Percentiles rank a stretch among this genome's conserved stretches.
Evolutionary conservation across 2,329 filamentous ascomycete species (phyloP).

Genomic region (Colletotrichum sojae): DNA sequence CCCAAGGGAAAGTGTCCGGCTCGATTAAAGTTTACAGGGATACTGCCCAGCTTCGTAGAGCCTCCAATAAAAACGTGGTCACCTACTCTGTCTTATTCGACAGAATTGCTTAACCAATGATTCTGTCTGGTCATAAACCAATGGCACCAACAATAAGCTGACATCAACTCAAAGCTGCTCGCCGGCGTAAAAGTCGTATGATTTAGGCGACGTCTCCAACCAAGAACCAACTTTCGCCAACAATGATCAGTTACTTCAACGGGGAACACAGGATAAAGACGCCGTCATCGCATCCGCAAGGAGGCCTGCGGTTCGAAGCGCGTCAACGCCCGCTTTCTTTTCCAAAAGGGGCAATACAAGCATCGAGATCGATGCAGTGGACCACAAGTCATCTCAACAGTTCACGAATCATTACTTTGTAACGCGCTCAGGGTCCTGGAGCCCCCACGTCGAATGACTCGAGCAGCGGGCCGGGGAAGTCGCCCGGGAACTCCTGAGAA

Average conservation of each 20-base stretch:
- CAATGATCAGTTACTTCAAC: too few relatives aligned
- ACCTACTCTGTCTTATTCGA: background rate
- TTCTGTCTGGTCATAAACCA: background rate
- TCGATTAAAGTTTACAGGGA: slow-evolving; percentile 4
- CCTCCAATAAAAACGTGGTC: background rate
- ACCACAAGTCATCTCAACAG: background rate
- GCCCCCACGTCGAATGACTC: slow-evolving; percentile 6
- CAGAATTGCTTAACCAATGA: slow-evolving; percentile 3
- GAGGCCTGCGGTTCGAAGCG: background rate
- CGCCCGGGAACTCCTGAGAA: background rate
- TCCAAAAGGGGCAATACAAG: background rate
- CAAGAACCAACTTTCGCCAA: too few relatives aligned
- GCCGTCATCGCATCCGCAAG: background rate
- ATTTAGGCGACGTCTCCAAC: background rate
- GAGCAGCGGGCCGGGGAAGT: background rate
- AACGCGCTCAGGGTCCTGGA: background rate
- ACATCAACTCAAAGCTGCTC: too few relatives aligned
- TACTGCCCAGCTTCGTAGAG: background rate
- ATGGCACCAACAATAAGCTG: background rate
- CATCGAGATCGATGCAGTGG: background rate
- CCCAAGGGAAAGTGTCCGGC: slow-evolving; percentile 4
- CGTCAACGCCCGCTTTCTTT: background rate
- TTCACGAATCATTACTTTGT: slow-evolving; percentile 23
- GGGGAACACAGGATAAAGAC: too few relatives aligned
- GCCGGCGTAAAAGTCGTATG: background rate